phyloP scores from a whole-genome alignment of 2,329 filamentous ascomycete species.

The Hypoxylon sp. region DNA sequence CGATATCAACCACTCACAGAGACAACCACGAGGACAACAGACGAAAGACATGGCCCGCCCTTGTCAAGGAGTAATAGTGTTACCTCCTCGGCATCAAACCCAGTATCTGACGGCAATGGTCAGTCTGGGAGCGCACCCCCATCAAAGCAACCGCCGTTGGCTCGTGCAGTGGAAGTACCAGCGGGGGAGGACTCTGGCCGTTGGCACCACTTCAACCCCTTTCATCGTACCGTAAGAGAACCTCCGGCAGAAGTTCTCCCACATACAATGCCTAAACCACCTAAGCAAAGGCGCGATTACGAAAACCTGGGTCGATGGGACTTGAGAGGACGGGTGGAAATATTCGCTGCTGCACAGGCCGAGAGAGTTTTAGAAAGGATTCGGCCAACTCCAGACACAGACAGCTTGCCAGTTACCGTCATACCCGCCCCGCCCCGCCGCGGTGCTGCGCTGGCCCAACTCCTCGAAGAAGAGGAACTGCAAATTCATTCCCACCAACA shows the following conservation, averaged over 20 bases:
- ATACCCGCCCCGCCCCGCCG: constrained; percentile 69
- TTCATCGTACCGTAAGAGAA: constrained; percentile 37
- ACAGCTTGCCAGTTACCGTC: constrained; percentile 65
- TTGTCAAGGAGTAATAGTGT: constrained; percentile 50
- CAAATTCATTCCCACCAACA: constrained; percentile 18
- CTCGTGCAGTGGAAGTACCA: constrained; percentile 5
- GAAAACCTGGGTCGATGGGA: constrained; percentile 59
- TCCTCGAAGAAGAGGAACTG: constrained; percentile 62
- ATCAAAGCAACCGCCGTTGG: constrained; percentile 17
- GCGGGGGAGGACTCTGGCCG: constrained; percentile 17
- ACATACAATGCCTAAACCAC: constrained; percentile 42
- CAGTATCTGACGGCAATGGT: constrained; percentile 27
- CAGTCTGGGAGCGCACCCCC: constrained; percentile 19
- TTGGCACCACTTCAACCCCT: constrained; percentile 39
- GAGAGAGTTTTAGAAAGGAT: constrained; percentile 67
- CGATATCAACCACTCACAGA: constrained; percentile 68
- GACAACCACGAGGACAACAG: constrained; percentile 56
- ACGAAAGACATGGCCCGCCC: constrained; percentile 47
- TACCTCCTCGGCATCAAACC: constrained; percentile 38
- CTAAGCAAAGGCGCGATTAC: constrained; percentile 38
- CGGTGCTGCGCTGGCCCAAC: constrained; percentile 63
- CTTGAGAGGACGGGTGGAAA: constrained; percentile 64
- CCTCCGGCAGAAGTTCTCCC: constrained; percentile 47
- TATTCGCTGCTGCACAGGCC: constrained; percentile 68
- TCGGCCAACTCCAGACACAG: constrained; percentile 61